Evolutionary conservation across 768 basidiomycete genomes (phyloP), one percentile per base, ranked within the genome.

Genomic region (Macrolepiota fuliginosa): DNA sequence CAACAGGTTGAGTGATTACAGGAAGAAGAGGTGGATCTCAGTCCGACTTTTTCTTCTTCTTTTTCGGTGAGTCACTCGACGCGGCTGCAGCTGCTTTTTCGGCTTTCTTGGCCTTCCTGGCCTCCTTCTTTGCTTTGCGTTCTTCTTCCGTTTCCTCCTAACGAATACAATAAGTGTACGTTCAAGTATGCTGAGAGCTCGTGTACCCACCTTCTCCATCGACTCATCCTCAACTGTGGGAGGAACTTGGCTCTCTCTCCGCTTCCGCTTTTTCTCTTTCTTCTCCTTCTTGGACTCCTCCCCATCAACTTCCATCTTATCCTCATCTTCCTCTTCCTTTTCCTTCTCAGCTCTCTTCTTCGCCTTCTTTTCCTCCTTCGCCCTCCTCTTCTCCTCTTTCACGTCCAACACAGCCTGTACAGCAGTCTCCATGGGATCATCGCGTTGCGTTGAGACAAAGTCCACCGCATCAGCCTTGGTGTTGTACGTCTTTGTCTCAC

Each of bases 401-500:
- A 92, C 90, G 62, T 95, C 92, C 66, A 86, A 69, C 42, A 86
- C 92, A 35, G 81, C 88, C 74, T 88, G 82, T 24, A 93, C 77
- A 2, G 94, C 94, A 24, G 80, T 73, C 67, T 91, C 86, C 73
- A 89, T 77, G n/a, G 93, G 87, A 47, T 85, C 83, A 54, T 66
- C 87, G 54, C 88, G 84, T 74, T 96, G 95, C 35, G 96, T 92
- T 40, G 95, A 83, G 51, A 98, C 83, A 63, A 98, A 79, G 68
- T 88, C 86, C 49, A 91, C 83, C 13, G 84, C 84, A 73, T 98
- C 96, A 37, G 92, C 91, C 32, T 87, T 85, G 22, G 86, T 81
- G 72, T 98, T 97, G 75, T 99, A 99, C 46, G 84, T 87, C 72
- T 86, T 86, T 49, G 88, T 83, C 66, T 88, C 89, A 46, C 92